Conservation (phyloP, 495 filamentous ascomycete genomes). For the Trichoderma parareesei region DNA sequence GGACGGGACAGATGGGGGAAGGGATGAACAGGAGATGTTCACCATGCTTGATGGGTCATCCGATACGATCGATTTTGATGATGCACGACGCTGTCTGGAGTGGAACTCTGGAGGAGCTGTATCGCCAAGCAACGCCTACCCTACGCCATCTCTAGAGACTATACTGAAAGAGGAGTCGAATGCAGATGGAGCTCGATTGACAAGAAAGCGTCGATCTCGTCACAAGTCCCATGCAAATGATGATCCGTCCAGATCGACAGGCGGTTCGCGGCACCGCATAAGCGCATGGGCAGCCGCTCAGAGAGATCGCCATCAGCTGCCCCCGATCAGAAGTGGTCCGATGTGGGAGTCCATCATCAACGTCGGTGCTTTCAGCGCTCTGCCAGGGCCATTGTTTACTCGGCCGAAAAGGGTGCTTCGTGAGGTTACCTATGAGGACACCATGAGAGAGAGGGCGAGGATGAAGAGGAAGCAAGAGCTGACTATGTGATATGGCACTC, state of each 20-base stretch:
- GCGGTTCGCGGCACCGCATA: neutral
- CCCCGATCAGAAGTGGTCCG: neutral
- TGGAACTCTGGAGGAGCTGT: neutral
- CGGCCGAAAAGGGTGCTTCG: neutral
- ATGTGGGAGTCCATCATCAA: neutral
- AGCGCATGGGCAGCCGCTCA: neutral
- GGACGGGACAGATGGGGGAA: neutral
- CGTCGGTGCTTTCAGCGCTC: neutral
- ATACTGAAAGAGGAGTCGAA: neutral
- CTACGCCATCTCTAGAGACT: neutral
- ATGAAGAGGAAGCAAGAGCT: neutral
- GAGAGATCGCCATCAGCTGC: neutral
- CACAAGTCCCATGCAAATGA: too few species aligned
- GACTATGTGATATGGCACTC: neutral
- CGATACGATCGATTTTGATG: neutral
- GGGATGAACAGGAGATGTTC: neutral
- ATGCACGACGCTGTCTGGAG: neutral
- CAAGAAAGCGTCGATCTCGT: neutral
- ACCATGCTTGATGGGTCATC: neutral
- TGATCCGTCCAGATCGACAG: too few species aligned
- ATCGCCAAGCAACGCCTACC: neutral
- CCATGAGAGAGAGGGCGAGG: neutral
- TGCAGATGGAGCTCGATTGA: neutral
- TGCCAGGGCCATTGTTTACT: neutral
- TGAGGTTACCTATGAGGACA: neutral